Evolutionary conservation across 1,139 yeast genomes (phyloP).

Genomic region (Chernovozyma sophiae-reginae): DNA sequence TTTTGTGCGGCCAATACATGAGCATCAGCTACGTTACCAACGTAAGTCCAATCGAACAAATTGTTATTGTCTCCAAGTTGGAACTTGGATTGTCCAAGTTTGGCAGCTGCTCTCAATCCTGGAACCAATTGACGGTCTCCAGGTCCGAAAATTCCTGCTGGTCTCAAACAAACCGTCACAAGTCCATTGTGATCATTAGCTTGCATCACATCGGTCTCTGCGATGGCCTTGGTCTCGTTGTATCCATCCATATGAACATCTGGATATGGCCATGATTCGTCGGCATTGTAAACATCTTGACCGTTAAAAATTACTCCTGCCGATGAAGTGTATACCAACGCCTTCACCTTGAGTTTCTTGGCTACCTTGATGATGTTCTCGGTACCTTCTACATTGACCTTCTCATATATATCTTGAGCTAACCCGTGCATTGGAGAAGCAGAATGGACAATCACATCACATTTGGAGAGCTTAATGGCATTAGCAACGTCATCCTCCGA

Average conservation of each 20-base stretch:
- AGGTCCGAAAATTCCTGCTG: slow-evolving; percentile 98
- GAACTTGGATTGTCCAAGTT: slow-evolving; percentile 81
- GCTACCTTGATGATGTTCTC: slow-evolving; percentile 66
- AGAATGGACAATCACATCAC: slow-evolving; percentile 85
- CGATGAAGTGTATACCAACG: slow-evolving; percentile 90
- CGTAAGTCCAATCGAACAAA: slow-evolving; percentile 94
- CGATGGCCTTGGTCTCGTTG: slow-evolving; percentile 90
- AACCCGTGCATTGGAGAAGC: slow-evolving; percentile 96
- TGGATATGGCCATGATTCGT: slow-evolving; percentile 93
- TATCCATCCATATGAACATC: slow-evolving; percentile 92
- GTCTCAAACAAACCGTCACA: slow-evolving; percentile 81
- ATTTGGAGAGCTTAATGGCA: slow-evolving; percentile 58
- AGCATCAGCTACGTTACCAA: slow-evolving; percentile 98
- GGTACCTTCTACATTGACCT: slow-evolving; percentile 92
- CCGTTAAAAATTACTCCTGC: slow-evolving; percentile 98
- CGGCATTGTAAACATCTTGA: slow-evolving; percentile 82
- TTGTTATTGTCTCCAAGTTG: slow-evolving; percentile 94
- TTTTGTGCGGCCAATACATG: slow-evolving; percentile 89
- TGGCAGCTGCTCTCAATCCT: slow-evolving; percentile 80
- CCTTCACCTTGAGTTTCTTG: slow-evolving; percentile 49
- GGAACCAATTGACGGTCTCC: slow-evolving; percentile 98
- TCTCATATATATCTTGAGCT: slow-evolving; percentile 72
- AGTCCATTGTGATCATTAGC: slow-evolving; percentile 61
- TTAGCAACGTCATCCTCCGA: slow-evolving; percentile 59
- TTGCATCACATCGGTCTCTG: slow-evolving; percentile 75